Percentiles rank a stretch among this genome's conserved stretches.
Evolutionary conservation across 176 grass and related monocot genomes (phyloP).

Genomic region (Cenchrus purpureus): DNA sequence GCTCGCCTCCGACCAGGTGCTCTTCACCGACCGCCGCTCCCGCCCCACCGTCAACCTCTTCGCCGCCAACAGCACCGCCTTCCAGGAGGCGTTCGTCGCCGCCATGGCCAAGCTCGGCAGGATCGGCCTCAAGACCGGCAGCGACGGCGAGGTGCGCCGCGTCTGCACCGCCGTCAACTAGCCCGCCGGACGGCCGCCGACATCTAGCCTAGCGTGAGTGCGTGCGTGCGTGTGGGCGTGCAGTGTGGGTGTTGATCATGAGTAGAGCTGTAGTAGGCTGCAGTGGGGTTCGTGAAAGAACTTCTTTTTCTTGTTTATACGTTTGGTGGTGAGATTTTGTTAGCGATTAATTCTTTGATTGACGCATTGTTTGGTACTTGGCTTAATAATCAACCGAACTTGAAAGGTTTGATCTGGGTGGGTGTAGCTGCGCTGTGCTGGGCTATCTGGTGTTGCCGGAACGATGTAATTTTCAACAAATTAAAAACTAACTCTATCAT

Average conservation of each 20-base stretch:
- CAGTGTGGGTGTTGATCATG: neutral
- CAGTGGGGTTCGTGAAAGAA: neutral
- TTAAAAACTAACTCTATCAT: no score
- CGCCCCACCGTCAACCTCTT: slow-evolving; percentile 70
- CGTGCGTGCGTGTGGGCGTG: neutral
- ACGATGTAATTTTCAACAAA: no score
- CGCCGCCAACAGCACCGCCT: slow-evolving; percentile 70
- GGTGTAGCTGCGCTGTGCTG: no score
- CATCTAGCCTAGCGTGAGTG: no score
- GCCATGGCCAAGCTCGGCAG: slow-evolving; percentile 73
- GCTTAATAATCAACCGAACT: no score
- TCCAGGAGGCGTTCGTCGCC: slow-evolving; percentile 60
- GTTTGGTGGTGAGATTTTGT: slow-evolving; percentile 37
- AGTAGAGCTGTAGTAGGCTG: slow-evolving; percentile 1
- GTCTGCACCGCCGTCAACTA: slow-evolving; percentile 74
- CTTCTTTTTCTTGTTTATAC: slow-evolving; percentile 7
- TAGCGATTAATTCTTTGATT: slow-evolving; percentile 42
- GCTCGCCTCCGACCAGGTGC: slow-evolving; percentile 74
- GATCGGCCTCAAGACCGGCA: slow-evolving; percentile 63
- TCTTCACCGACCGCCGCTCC: slow-evolving; percentile 75
- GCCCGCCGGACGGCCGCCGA: neutral
- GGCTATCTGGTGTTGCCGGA: no score
- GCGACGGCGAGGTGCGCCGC: slow-evolving; percentile 68
- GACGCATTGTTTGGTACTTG: no score
- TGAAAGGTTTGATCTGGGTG: no score